Base-by-base conservation (phyloP, 768 basidiomycete genomes). In the Lentinula sp. region DNA sequence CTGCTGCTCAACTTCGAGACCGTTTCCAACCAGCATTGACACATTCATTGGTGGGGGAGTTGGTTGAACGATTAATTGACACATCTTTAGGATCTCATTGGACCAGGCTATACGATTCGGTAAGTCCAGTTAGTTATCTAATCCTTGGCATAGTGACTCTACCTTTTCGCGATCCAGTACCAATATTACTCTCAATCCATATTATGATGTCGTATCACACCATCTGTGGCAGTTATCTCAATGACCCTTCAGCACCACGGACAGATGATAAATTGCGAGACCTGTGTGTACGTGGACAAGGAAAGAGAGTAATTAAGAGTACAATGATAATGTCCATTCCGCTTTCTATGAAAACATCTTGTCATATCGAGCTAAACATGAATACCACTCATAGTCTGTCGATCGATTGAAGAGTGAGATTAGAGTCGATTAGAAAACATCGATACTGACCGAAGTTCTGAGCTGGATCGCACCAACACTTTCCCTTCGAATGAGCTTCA, bases 71-170 rank as follows among this genome's bases (percentile, higher is more conserved):
- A 51, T 78, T 99, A 49, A 90, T 99, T 64, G 88, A 97, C 63
- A 90, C 82, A 59, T 96, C 95, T 0, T 76, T 97, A 50, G 94
- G 93, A 12, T 95, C 93, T 36, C 87, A 91, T 63, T 98, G 95
- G 90, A 98, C 97, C 41, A 81, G 95, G 65, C 73, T 98, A 37
- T 99, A 99, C 71, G 97, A 99, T 73, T 97, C 93, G 62, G 92
- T 93, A 68, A 68, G 88, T 65, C 39, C 42, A 37, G 48, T 1
- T 18, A 3, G 10, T 43, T 16, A 3, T 28, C 6, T 41, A 3
- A 6, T 28, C 5, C 49, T 43, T 20, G 13, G 4, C 41, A 5
- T n/a, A 13, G 15, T 18, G 56, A 18, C 28, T 4, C 20, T 39
- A 10, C 64, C 61, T 42, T 33, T 37, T 12, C 28, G 15, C 16